A percentile compares a stretch with the other conserved stretches of the same genome.
These are phyloP conservation scores for Hanseniaspora clermontiae DNA, from an alignment of 805 yeast genomes.

Conservation along the genomic window DNA sequence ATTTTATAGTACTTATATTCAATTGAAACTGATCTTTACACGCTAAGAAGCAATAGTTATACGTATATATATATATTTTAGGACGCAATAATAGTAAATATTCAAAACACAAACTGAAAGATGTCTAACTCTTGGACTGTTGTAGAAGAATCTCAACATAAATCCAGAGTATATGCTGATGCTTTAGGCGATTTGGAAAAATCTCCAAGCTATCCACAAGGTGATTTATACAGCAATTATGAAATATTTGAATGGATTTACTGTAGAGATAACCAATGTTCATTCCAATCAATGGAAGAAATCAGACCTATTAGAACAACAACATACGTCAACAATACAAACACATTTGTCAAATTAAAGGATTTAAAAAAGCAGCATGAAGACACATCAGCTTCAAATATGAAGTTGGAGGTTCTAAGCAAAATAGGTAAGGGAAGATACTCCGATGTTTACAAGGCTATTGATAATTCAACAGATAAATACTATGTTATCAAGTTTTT, in stretches of 20 bases:
- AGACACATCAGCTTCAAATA: background rate
- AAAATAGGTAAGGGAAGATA: slow-evolving; percentile 90
- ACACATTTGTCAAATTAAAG: background rate
- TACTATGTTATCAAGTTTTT: slow-evolving; percentile 76
- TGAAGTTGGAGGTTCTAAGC: slow-evolving; percentile 58
- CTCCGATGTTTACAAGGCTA: slow-evolving; percentile 87
- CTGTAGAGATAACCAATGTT: slow-evolving; percentile 10
- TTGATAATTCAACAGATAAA: slow-evolving; percentile 48
- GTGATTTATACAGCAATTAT: slow-evolving; percentile 10
- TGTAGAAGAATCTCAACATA: background rate
- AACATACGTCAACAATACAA: background rate
- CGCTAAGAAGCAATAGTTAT: background rate
- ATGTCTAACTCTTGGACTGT: background rate
- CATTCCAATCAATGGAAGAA: background rate
- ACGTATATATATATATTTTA: too few species aligned
- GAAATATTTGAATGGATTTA: slow-evolving; percentile 7
- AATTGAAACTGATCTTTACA: background rate
- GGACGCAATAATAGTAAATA: background rate
- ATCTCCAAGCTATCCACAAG: background rate
- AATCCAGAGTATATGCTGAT: slow-evolving; percentile 8
- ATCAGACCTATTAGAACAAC: background rate
- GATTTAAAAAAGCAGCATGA: background rate
- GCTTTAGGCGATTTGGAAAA: background rate
- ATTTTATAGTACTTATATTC: too few species aligned
- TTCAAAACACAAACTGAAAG: background rate